These are phyloP conservation scores for Artemisia annua DNA, from an alignment of 129 eudicot species.

Conservation along the genomic window DNA sequence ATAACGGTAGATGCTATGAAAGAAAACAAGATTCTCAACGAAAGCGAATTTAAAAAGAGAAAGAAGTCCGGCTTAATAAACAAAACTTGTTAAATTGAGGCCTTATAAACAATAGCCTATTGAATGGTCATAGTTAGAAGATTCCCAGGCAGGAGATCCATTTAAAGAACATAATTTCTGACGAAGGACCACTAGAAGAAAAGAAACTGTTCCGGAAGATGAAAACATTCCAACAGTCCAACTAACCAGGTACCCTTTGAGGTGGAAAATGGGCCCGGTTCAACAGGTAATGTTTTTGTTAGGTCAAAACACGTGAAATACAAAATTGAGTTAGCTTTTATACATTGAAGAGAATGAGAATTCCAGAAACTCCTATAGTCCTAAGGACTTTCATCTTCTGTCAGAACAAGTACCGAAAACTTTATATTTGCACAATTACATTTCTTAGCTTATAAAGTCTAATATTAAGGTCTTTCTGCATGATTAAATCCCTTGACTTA, in stretches of 20 bases:
- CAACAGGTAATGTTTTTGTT: background rate
- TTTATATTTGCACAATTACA: background rate
- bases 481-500: no score
- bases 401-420: background rate
- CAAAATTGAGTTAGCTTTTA: background rate
- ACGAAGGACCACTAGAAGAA: background rate
- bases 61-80: conserved; percentile 40
- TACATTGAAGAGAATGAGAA: no score
- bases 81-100: conserved; percentile 32
- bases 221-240: conserved; percentile 34
- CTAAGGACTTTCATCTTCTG: no score
- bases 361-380: no score
- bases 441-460: no score
- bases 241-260: conserved; percentile 57
- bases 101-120: background rate
- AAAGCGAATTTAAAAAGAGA: conserved; percentile 45
- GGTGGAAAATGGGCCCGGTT: background rate
- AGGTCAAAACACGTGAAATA: background rate
- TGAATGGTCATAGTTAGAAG: no score
- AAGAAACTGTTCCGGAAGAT: background rate
- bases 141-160: background rate
- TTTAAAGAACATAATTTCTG: background rate
- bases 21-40: conserved; percentile 64
- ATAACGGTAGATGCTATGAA: conserved; percentile 39
- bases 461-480: no score